Percentiles rank a stretch among this genome's conserved stretches.
Conservation (phyloP, 1,139 yeast genomes). For the Geotrichum carabidarum region DNA sequence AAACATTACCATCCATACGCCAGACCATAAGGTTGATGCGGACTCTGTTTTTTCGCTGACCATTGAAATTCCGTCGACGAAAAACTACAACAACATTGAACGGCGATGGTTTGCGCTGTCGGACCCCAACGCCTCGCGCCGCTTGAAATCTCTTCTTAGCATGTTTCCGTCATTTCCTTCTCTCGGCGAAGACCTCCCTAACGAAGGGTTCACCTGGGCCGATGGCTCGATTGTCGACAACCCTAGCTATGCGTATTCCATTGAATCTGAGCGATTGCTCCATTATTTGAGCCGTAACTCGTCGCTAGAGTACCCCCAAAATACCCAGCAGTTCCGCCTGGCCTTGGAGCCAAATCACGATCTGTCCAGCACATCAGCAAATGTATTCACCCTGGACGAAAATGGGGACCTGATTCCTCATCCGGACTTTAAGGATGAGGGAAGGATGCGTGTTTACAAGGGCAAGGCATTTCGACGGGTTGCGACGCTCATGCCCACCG, state of each 20-base stretch:
- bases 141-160: conserved; percentile 3
- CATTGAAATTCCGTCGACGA: conserved; percentile 28
- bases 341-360: conserved; percentile 29
- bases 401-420: conserved; percentile 27
- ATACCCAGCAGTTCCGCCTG: conserved; percentile 29
- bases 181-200: background rate
- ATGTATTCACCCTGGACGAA: conserved; percentile 22
- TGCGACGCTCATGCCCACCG: conserved; percentile 24
- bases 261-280: conserved; percentile 27
- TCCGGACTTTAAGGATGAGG: conserved; percentile 22
- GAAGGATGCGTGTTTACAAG: conserved; percentile 21
- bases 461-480: conserved; percentile 34
- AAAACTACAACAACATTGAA: conserved; percentile 28
- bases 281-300: conserved; percentile 30
- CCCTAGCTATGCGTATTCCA: conserved; percentile 9
- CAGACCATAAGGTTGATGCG: conserved; percentile 15
- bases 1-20: conserved; percentile 21
- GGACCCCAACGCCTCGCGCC: conserved; percentile 30
- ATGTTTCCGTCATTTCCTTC: conserved; percentile 6
- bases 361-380: conserved; percentile 13
- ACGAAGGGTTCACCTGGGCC: conserved; percentile 15
- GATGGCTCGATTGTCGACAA: conserved; percentile 9
- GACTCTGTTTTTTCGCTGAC: conserved; percentile 22
- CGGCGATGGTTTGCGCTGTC: conserved; percentile 35
- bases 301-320: conserved; percentile 30